phyloP scores from a whole-genome alignment of 2,329 filamentous ascomycete species.

The Pseudogymnoascus verrucosus region DNA sequence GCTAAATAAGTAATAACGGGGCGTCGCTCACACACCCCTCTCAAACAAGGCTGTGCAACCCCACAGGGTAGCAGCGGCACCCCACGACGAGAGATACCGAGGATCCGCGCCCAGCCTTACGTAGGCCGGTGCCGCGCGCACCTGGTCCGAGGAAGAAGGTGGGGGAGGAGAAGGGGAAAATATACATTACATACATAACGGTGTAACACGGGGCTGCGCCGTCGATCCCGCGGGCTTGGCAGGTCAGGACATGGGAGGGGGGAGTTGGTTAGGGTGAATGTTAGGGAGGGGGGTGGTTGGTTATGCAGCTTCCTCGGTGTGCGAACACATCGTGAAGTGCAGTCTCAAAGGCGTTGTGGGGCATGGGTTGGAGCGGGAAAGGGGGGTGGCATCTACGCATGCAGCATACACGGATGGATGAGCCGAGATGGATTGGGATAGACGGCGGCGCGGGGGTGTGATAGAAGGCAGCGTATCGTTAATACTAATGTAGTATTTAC shows the following conservation, averaged over 20 bases:
- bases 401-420: not conserved
- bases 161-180: not conserved
- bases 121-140: not conserved
- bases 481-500: slow-evolving; percentile 4
- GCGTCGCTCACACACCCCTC: not conserved
- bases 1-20: slow-evolving; percentile 25
- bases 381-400: not conserved
- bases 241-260: not conserved
- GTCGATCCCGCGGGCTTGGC: not conserved
- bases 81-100: not conserved
- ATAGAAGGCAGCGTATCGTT: not conserved
- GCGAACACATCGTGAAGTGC: not conserved
- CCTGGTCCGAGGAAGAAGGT: not conserved
- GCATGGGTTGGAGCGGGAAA: not conserved
- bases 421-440: not conserved
- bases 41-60: not conserved
- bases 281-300: not conserved
- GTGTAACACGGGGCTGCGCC: slow-evolving; percentile 3
- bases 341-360: not conserved
- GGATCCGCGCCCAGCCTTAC: not conserved
- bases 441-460: not conserved
- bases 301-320: not conserved
- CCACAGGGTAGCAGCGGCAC: not conserved
- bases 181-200: not conserved
- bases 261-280: not conserved